Conservation (phyloP, 2,329 filamentous ascomycete species). For the Lasiodiplodia hormozganensis region DNA sequence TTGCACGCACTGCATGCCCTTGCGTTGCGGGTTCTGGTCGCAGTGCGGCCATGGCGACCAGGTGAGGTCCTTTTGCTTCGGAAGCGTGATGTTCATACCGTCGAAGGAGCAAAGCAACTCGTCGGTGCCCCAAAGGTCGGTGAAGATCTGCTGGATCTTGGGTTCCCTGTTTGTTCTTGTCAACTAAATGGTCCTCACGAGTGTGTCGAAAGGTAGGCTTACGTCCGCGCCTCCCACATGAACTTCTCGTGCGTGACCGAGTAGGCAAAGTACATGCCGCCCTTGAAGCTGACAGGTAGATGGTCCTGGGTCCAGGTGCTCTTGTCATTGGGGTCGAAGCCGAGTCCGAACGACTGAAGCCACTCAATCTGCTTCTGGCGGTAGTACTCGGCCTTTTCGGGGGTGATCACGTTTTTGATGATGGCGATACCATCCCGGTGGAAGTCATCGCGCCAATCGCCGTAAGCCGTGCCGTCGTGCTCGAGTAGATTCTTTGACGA, state of each 20-base stretch:
- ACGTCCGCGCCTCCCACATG: constrained; percentile 50
- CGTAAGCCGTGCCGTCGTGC: constrained; percentile 32
- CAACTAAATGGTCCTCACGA: neutral
- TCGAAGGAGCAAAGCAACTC: constrained; percentile 42
- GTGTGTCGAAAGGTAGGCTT: neutral
- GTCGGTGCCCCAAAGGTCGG: constrained; percentile 50
- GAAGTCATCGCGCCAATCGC: constrained; percentile 43
- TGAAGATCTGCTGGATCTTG: constrained; percentile 49
- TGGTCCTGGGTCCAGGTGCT: constrained; percentile 54
- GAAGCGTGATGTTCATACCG: constrained; percentile 53
- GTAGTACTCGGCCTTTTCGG: constrained; percentile 39
- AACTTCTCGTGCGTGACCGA: constrained; percentile 51
- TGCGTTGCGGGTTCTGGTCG: constrained; percentile 52
- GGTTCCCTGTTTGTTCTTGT: constrained; percentile 41
- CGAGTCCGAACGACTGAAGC: constrained; percentile 39
- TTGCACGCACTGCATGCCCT: constrained; percentile 52
- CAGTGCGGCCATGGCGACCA: constrained; percentile 55
- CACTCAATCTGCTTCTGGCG: constrained; percentile 41
- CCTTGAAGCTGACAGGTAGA: constrained; percentile 46
- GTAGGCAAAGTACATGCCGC: constrained; percentile 53
- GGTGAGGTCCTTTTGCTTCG: constrained; percentile 47
- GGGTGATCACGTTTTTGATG: constrained; percentile 36
- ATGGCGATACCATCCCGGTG: constrained; percentile 40
- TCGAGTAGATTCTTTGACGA: constrained; percentile 20
- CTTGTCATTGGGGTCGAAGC: constrained; percentile 41